A percentile compares a stretch with the other conserved stretches of the same genome.
Evolutionary conservation across 495 filamentous ascomycete species (phyloP).

Genomic region (Penicillium manginii): DNA sequence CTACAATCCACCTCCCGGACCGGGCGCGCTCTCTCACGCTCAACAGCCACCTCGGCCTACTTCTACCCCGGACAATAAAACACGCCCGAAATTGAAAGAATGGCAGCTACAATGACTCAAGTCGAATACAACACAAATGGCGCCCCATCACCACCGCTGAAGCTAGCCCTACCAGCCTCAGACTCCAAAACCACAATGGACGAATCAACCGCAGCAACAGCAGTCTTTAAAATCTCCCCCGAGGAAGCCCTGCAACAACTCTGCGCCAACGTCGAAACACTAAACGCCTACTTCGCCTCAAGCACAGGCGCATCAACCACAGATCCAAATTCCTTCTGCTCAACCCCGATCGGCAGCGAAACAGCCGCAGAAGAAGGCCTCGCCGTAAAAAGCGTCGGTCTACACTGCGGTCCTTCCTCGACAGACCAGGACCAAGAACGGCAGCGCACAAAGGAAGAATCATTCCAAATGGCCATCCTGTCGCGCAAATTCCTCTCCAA

Average conservation of each 20-base stretch:
- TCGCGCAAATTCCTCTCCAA: slow-evolving; percentile 92
- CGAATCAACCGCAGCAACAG: slow-evolving; percentile 29
- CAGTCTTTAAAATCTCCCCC: slow-evolving; percentile 74
- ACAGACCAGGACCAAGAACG: slow-evolving; percentile 1
- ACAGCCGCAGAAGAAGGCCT: slow-evolving; percentile 33
- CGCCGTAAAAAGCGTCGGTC: slow-evolving; percentile 26
- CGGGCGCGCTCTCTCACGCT: slow-evolving; percentile 26
- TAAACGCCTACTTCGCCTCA: slow-evolving; percentile 67
- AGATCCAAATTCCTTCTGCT: slow-evolving; percentile 43
- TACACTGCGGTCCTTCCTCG: slow-evolving; percentile 42
- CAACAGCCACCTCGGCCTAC: slow-evolving; percentile 12
- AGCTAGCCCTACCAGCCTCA: slow-evolving; percentile 13
- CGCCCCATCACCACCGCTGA: slow-evolving; percentile 17
- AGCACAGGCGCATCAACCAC: slow-evolving; percentile 57
- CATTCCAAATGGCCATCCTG: slow-evolving; percentile 53
- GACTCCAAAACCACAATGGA: slow-evolving; percentile 2
- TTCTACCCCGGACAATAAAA: slow-evolving; percentile 30
- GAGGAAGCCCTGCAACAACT: slow-evolving; percentile 80
- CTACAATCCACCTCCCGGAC: slow-evolving; percentile 36
- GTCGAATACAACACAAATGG: slow-evolving; percentile 12
- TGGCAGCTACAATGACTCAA: slow-evolving; percentile 31
- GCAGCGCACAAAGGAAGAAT: slow-evolving; percentile 15
- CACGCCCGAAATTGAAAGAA: slow-evolving; percentile 6
- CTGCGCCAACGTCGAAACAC: slow-evolving; percentile 68
- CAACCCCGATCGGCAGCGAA: slow-evolving; percentile 62